Conservation (phyloP, 768 basidiomycete genomes). For the Dictyophora rubrovolvata region DNA sequence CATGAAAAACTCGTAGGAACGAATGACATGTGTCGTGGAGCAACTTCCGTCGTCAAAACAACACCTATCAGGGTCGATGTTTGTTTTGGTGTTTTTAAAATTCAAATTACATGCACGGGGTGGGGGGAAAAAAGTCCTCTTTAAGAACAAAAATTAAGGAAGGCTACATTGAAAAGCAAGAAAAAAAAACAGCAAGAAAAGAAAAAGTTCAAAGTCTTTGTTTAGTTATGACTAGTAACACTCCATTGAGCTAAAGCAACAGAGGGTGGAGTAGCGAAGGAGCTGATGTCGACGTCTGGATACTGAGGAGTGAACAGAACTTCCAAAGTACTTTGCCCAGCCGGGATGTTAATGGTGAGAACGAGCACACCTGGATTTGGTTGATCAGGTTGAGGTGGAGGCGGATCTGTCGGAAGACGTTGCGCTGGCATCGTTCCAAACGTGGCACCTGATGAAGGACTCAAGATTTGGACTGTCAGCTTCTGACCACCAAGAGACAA, state of each 20-base stretch:
- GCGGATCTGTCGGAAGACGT: conserved; percentile 51
- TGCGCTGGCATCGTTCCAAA: conserved; percentile 49
- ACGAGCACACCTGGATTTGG: conserved; percentile 72
- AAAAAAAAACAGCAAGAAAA: not conserved
- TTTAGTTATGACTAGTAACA: conserved; percentile 59
- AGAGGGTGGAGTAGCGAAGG: conserved; percentile 56
- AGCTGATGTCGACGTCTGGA: conserved; percentile 50
- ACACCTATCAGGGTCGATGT: too few species aligned
- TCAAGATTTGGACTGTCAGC: conserved; percentile 55
- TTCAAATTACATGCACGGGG: too few species aligned
- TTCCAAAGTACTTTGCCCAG: conserved; percentile 69
- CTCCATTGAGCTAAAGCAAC: conserved; percentile 72
- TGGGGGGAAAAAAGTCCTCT: too few species aligned
- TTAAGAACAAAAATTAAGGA: not conserved
- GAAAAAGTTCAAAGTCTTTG: not conserved
- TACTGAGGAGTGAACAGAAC: conserved; percentile 94
- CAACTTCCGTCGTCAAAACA: too few species aligned
- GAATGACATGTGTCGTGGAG: too few species aligned
- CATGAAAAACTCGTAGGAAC: too few species aligned
- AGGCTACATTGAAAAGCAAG: conserved; percentile 1
- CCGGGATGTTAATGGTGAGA: conserved; percentile 53
- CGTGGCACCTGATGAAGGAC: conserved; percentile 51
- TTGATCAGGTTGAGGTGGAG: conserved; percentile 59
- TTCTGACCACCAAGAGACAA: conserved; percentile 62
- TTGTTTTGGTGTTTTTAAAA: not conserved